phyloP scores from a whole-genome alignment of 2,329 filamentous ascomycete species.

The Cladophialophora yegresii region DNA sequence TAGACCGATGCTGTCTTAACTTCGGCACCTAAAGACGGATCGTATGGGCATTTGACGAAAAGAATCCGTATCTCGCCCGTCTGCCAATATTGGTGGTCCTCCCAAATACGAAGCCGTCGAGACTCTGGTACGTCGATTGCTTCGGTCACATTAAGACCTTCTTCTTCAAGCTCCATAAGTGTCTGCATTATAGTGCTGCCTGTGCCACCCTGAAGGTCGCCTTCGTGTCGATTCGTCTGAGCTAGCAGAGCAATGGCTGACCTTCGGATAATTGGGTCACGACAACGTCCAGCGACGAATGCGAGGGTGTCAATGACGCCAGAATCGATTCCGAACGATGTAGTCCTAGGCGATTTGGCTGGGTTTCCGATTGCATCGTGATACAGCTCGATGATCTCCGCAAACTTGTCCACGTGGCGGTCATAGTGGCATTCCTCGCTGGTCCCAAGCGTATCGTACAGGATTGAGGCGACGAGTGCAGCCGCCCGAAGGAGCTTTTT shows the following conservation, averaged over 20 bases:
- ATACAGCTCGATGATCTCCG: slow-evolving; percentile 37
- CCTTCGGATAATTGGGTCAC: slow-evolving; percentile 39
- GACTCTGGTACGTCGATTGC: slow-evolving; percentile 31
- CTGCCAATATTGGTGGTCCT: slow-evolving; percentile 36
- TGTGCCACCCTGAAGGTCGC: slow-evolving; percentile 32
- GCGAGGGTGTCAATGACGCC: slow-evolving; percentile 38
- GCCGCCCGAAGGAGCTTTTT: slow-evolving; percentile 33
- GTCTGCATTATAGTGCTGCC: slow-evolving; percentile 30
- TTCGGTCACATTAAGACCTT: slow-evolving; percentile 20
- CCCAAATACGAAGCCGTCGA: slow-evolving; percentile 32
- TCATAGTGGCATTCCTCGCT: slow-evolving; percentile 36
- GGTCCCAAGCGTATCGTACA: slow-evolving; percentile 31
- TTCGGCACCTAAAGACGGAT: slow-evolving; percentile 28
- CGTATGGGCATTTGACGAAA: slow-evolving; percentile 34
- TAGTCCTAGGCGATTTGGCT: slow-evolving; percentile 20
- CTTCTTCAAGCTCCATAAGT: slow-evolving; percentile 33
- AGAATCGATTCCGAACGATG: slow-evolving; percentile 40
- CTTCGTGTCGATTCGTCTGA: slow-evolving; percentile 33
- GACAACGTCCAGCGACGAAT: slow-evolving; percentile 39
- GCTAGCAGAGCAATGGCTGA: slow-evolving; percentile 37
- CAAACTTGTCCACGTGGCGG: slow-evolving; percentile 35
- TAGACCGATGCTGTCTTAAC: slow-evolving; percentile 24
- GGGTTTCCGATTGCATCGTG: slow-evolving; percentile 35
- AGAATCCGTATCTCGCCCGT: slow-evolving; percentile 33
- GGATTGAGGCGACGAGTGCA: slow-evolving; percentile 32